Conservation (phyloP, 2,329 filamentous ascomycete species). For the Aspergillus floridensis region DNA sequence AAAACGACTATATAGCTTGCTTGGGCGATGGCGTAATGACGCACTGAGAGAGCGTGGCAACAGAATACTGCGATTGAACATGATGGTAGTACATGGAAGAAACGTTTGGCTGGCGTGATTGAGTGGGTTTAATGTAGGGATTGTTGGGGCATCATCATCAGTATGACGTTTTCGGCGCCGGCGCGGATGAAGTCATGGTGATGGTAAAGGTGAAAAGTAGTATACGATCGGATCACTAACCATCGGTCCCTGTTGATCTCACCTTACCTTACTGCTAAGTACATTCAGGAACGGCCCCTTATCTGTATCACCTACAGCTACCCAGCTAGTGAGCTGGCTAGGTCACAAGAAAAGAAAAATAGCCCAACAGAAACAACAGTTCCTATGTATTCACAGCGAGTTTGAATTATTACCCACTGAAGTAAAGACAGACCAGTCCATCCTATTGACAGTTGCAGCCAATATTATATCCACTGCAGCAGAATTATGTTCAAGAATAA, state of each 20-base stretch:
- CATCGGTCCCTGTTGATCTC: background rate
- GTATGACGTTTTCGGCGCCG: constrained; percentile 13
- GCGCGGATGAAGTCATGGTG: constrained; percentile 3
- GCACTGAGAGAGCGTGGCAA: background rate
- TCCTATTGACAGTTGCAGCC: background rate
- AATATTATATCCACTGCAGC: background rate
- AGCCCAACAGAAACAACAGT: background rate
- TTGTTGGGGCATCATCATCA: constrained; percentile 7
- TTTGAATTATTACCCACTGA: background rate
- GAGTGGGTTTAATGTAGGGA: background rate
- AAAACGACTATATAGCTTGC: background rate
- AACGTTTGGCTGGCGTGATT: background rate
- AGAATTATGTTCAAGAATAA: background rate
- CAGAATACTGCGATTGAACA: background rate
- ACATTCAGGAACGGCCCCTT: background rate
- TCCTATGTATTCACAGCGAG: background rate
- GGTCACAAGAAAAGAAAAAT: background rate
- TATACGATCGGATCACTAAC: background rate
- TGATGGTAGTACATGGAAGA: background rate
- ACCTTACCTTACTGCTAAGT: background rate
- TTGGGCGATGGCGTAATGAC: background rate
- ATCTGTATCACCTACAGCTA: background rate
- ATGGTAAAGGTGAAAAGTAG: background rate
- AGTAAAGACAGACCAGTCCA: background rate
- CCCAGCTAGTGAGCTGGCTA: background rate